Evolutionary conservation across 345 rosid species (phyloP), one percentile per base, ranked within the genome.

Genomic region (Eucalyptus globulus): DNA sequence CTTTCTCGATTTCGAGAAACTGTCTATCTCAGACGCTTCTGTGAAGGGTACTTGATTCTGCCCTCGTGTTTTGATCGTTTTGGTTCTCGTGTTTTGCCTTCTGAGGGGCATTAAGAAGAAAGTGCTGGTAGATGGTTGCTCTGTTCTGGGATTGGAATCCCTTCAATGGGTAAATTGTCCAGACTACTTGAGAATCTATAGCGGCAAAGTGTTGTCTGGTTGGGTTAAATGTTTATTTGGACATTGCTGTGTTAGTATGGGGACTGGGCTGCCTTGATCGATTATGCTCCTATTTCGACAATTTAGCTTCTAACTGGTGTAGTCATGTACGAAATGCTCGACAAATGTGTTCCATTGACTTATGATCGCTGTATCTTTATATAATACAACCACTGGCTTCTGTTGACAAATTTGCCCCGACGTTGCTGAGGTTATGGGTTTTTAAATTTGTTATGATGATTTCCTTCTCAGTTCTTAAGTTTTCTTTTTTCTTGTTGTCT

Each of bases 1-100:
- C 2, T 87, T 91, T 47, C 89, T 96, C 89, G 95, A 95, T 86
- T 94, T 95, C 37, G 92, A 91, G 87, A 94, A 93, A 88, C 69
- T 97, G 16, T 94, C 98, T 8, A 89, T 97, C 44, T 90, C 93
- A 26, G 91, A 91, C 87, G 91, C 95, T 65, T 85, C 87, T 45
- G 89, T 87, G 51, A 93, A 87, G 91, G 95, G 98, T 96, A 87
- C 40, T 49, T 37, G 83, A 72, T 72, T 72, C 45, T 37, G 47
- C 14, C 3, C 5, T 72, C 27, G 22, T 3, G 83, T 49, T 90
- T 86, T 65, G 24, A 58, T 60, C 22, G 4, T 31, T 31, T 67
- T 49, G 86, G 62, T 17, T 9, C 49, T 54, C 7, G 86, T 65
- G 7, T n/a, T 49, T 87, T 44, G 9, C 53, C 26, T 17, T 51